phyloP scores from a whole-genome alignment of 306 rosid species.

The Pueraria montana region DNA sequence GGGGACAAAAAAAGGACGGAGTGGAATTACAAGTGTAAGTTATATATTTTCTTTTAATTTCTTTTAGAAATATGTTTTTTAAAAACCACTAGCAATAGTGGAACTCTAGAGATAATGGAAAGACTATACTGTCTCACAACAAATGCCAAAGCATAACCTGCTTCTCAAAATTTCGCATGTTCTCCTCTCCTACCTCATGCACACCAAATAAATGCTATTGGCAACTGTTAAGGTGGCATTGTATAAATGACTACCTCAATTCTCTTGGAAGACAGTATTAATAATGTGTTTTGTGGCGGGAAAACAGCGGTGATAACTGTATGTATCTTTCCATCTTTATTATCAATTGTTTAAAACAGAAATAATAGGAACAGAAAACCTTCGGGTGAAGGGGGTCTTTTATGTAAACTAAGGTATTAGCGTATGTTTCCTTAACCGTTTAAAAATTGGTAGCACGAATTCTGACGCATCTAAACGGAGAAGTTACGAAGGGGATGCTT shows the following conservation, averaged over 20 bases:
- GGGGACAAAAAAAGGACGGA: neutral
- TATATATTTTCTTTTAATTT: neutral
- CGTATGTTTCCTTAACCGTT: neutral
- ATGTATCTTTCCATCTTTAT: too few relatives aligned
- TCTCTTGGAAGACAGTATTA: neutral
- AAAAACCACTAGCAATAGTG: neutral
- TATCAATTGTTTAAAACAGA: constrained; percentile 4
- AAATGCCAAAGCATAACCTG: neutral
- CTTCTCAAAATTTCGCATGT: neutral
- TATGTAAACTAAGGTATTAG: neutral
- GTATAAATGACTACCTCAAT: neutral
- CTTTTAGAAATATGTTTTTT: neutral
- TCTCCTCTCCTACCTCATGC: neutral
- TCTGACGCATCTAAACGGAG: too few relatives aligned
- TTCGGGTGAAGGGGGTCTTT: neutral
- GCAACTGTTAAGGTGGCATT: neutral
- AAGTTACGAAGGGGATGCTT: too few relatives aligned
- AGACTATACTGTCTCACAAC: neutral
- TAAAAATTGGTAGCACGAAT: too few relatives aligned
- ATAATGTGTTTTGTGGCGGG: neutral
- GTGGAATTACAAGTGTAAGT: constrained; percentile 5
- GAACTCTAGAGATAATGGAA: neutral
- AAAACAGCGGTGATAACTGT: neutral
- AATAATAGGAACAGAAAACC: neutral
- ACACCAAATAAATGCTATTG: neutral